Evolutionary conservation across 2,329 filamentous ascomycete genomes (phyloP).

Genomic region (Aureobasidium sp.): DNA sequence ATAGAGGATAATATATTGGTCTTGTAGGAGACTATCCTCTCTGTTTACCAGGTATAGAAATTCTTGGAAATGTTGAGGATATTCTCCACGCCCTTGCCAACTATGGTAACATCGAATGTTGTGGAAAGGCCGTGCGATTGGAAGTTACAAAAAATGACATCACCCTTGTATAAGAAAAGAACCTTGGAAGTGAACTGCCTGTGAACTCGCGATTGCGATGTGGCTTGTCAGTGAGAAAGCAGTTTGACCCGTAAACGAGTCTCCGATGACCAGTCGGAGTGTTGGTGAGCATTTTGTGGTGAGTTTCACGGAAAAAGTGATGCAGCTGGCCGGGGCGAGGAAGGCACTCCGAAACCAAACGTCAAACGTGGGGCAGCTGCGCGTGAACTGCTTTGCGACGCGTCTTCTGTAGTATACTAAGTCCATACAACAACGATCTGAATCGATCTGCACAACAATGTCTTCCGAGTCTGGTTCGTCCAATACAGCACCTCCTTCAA

Average conservation of each 20-base stretch:
- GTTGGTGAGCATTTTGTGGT: neutral
- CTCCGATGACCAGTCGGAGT: neutral
- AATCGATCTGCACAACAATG: neutral
- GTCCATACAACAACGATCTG: neutral
- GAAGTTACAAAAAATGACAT: neutral
- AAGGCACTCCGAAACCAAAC: neutral
- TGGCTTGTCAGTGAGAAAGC: neutral
- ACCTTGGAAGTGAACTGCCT: neutral
- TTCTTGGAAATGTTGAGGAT: constrained; percentile 10
- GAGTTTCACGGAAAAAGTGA: neutral
- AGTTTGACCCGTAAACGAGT: neutral
- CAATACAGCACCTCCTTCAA: constrained; percentile 25
- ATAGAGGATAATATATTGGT: neutral
- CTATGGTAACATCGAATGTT: neutral
- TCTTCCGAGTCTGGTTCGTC: constrained; percentile 2
- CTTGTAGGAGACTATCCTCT: neutral
- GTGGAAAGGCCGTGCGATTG: neutral
- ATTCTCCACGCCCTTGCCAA: constrained; percentile 1
- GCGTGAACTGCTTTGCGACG: constrained; percentile 2
- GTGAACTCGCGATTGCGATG: neutral
- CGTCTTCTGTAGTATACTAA: neutral
- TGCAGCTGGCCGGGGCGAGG: neutral
- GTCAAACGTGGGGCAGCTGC: neutral
- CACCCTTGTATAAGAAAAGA: neutral
- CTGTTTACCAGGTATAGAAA: constrained; percentile 5